A percentile compares a stretch with the other conserved stretches of the same genome.
These are phyloP conservation scores for Asterochloris sp. DNA, from an alignment of 139 green algal genomes.

Conservation along the genomic window DNA sequence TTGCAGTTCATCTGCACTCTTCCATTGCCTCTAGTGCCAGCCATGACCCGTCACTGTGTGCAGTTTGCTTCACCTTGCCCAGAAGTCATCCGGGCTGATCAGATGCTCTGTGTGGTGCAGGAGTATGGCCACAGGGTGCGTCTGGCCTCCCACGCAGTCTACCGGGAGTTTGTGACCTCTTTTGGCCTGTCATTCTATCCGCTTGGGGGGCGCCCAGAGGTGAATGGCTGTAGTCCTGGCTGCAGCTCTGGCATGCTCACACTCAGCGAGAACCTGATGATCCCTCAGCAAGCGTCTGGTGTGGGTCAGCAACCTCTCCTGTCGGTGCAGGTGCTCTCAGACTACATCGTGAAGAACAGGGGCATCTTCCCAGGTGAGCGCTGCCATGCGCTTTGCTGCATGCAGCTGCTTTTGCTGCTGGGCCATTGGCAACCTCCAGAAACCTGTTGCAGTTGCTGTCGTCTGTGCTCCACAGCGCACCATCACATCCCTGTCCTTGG, in stretches of 20 bases:
- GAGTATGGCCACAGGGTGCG: slow-evolving; percentile 54
- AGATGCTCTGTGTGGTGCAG: neutral
- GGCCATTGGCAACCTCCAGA: too few species aligned
- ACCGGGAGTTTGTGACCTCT: slow-evolving; percentile 46
- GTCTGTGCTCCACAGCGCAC: too few species aligned
- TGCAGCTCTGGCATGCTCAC: too few species aligned
- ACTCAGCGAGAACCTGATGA: neutral
- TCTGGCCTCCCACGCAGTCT: slow-evolving; percentile 50
- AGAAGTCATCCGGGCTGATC: neutral
- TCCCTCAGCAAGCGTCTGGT: neutral
- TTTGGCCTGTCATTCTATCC: slow-evolving; percentile 71
- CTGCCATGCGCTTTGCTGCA: neutral
- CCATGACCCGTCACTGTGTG: neutral
- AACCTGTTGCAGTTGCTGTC: too few species aligned
- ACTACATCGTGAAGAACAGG: slow-evolving; percentile 27
- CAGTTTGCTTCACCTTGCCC: neutral
- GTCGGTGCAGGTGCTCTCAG: slow-evolving; percentile 15
- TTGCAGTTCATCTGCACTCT: neutral
- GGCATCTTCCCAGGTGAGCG: slow-evolving; percentile 9
- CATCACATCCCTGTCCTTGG: too few species aligned
- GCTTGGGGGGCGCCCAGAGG: slow-evolving; percentile 65
- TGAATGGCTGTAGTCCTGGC: slow-evolving; percentile 26
- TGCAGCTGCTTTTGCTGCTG: neutral
- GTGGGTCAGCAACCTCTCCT: neutral
- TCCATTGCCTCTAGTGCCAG: neutral